Conservation (phyloP, 1,284 basidiomycete genomes). For the Kwoniella shivajii region DNA sequence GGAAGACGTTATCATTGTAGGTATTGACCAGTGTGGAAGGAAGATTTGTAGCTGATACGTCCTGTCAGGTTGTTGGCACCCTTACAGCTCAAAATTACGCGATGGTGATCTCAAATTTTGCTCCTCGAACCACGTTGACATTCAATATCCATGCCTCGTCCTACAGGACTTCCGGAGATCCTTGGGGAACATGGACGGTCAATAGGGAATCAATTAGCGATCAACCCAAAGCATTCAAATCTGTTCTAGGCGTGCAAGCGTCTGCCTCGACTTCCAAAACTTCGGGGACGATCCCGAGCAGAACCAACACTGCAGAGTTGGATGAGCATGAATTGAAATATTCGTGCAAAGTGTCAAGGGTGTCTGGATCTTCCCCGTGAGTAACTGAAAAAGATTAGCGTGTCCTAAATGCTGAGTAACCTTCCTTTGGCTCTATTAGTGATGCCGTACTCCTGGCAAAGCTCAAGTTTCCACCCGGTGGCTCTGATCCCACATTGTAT, state of each 20-base stretch:
- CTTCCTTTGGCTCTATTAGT: slow-evolving; percentile 5
- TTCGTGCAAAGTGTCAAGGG: slow-evolving; percentile 29
- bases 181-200: slow-evolving; percentile 70
- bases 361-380: slow-evolving; percentile 16
- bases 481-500: slow-evolving; percentile 23
- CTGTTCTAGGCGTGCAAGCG: slow-evolving; percentile 1
- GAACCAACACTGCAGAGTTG: slow-evolving; percentile 3
- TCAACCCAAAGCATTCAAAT: slow-evolving; percentile 3
- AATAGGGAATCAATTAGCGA: slow-evolving; percentile 52
- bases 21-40: slow-evolving; percentile 30
- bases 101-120: slow-evolving; percentile 30
- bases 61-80: slow-evolving; percentile 66
- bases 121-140: slow-evolving; percentile 24
- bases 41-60: not conserved
- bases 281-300: not conserved
- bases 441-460: slow-evolving; percentile 33
- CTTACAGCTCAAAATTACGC: slow-evolving; percentile 66
- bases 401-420: not conserved
- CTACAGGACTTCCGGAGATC: slow-evolving; percentile 56
- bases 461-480: slow-evolving; percentile 26
- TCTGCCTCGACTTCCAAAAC: not conserved
- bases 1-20: slow-evolving; percentile 70
- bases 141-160: slow-evolving; percentile 66
- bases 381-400: not conserved
- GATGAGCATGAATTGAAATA: slow-evolving; percentile 29